These are phyloP conservation scores for Suhomyces kunorum DNA, from an alignment of 1,139 yeast genomes.

Conservation along the genomic window DNA sequence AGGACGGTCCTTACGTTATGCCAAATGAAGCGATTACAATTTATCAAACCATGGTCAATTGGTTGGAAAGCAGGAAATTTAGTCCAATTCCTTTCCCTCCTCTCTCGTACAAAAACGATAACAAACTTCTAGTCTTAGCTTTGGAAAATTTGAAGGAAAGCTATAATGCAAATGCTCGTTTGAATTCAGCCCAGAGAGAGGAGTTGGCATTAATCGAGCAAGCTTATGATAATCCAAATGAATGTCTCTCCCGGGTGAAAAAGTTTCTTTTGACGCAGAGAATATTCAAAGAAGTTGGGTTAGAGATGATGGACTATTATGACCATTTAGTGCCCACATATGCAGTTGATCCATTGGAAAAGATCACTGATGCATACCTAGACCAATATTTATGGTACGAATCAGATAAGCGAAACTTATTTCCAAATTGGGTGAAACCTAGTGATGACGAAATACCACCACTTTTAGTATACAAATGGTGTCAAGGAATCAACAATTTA, in stretches of 20 bases:
- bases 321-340: conserved; percentile 84
- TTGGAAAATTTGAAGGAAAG: conserved; percentile 84
- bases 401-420: conserved; percentile 80
- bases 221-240: conserved; percentile 96
- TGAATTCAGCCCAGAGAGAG: conserved; percentile 87
- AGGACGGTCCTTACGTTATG: conserved; percentile 83
- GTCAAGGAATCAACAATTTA: conserved; percentile 87
- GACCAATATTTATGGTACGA: conserved; percentile 98
- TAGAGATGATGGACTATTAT: conserved; percentile 92
- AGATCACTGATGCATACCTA: conserved; percentile 92
- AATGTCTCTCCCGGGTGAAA: conserved; percentile 81
- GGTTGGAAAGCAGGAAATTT: conserved; percentile 87
- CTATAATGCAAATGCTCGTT: conserved; percentile 77
- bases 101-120: conserved; percentile 86
- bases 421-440: conserved; percentile 97
- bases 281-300: conserved; percentile 83
- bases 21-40: conserved; percentile 89
- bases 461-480: conserved; percentile 87
- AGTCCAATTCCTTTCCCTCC: conserved; percentile 95
- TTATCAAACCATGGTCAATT: conserved; percentile 83
- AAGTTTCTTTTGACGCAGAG: conserved; percentile 83
- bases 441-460: conserved; percentile 95
- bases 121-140: conserved; percentile 84
- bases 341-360: conserved; percentile 86
- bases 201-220: conserved; percentile 92